Percentiles rank a stretch among this genome's conserved stretches.
Conservation (phyloP, 148 eudicot species). For the Mesembryanthemum crystallinum region DNA sequence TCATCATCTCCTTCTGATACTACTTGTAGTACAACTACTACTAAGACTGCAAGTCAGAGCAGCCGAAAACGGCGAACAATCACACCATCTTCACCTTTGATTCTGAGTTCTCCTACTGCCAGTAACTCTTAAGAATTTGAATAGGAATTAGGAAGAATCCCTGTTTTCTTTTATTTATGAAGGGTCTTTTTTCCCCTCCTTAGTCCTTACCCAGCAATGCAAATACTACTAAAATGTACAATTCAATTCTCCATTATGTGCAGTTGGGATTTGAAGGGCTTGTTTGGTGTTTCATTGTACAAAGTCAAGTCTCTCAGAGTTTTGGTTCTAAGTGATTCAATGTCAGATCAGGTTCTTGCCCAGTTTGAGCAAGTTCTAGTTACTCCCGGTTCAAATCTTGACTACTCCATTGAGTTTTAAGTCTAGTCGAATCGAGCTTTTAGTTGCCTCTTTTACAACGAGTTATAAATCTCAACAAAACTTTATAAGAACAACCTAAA, state of each 20-base stretch:
- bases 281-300: conserved; percentile 23
- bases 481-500: too few species aligned
- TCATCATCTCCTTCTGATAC: conserved; percentile 19
- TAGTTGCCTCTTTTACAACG: too few species aligned
- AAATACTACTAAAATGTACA: conserved; percentile 16
- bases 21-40: not conserved
- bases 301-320: conserved; percentile 5
- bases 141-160: not conserved
- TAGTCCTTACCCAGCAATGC: conserved; percentile 16
- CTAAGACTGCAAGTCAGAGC: conserved; percentile 5
- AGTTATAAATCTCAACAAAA: too few species aligned
- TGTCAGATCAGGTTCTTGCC: not conserved
- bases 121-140: conserved; percentile 18
- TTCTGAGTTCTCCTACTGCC: conserved; percentile 23
- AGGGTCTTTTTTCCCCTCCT: not conserved
- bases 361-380: not conserved
- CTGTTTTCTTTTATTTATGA: not conserved
- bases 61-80: conserved; percentile 15
- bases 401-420: too few species aligned
- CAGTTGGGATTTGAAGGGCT: conserved; percentile 17
- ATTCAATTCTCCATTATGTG: conserved; percentile 2
- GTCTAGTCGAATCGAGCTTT: too few species aligned
- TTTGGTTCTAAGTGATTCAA: not conserved
- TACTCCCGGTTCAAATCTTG: too few species aligned
- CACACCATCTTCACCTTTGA: conserved; percentile 37